A percentile compares a stretch with the other conserved stretches of the same genome.
phyloP scores from a whole-genome alignment of 2,329 filamentous ascomycete species.

The Diplodia sapinea region DNA sequence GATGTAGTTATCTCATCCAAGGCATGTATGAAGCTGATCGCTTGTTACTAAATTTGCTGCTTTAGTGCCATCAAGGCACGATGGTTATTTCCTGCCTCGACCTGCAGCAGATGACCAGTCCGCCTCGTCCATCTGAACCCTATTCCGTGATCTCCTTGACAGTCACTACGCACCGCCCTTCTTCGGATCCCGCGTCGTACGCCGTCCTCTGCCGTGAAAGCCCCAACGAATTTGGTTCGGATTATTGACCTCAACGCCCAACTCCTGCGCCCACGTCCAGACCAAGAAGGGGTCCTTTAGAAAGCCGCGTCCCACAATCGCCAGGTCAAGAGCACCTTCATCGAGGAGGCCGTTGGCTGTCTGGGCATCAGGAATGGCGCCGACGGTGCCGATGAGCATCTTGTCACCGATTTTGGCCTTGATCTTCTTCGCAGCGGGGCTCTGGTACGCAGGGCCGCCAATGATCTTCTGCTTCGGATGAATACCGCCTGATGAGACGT shows the following conservation, averaged over 20 bases:
- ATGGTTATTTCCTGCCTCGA: background rate
- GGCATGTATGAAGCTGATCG: no score
- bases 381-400: conserved; percentile 75
- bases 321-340: conserved; percentile 65
- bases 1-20: no score
- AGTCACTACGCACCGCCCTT: conserved; percentile 1
- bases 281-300: conserved; percentile 82
- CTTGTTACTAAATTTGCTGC: no score
- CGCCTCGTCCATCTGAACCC: background rate
- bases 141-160: background rate
- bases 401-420: conserved; percentile 75
- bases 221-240: conserved; percentile 73
- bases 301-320: conserved; percentile 76
- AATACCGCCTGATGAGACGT: conserved; percentile 80
- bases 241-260: conserved; percentile 73
- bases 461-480: conserved; percentile 66
- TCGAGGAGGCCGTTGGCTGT: conserved; percentile 68
- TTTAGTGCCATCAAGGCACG: background rate
- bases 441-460: conserved; percentile 72
- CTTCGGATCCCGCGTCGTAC: conserved; percentile 31
- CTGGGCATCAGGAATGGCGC: conserved; percentile 71
- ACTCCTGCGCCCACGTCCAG: conserved; percentile 72
- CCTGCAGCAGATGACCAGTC: background rate
- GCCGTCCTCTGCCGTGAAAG: conserved; percentile 57
- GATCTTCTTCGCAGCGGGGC: conserved; percentile 72